A percentile compares a stretch with the other conserved stretches of the same genome.
Conservation (phyloP, 257 asterid species). For the Solanum ahanhuiri region DNA sequence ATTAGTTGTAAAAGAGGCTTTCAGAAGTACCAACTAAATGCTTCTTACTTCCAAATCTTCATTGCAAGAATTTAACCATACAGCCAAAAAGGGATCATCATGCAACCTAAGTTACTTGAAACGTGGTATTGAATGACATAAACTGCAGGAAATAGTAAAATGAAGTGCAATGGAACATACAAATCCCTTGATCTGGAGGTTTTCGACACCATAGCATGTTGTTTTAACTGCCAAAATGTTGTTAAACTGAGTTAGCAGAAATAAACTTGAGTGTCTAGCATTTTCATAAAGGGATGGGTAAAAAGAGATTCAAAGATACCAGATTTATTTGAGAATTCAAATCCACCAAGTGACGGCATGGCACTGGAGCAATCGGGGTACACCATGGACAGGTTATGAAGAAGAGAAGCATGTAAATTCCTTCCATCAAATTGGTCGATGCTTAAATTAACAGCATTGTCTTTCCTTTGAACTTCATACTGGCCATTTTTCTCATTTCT, state of each 20-base stretch:
- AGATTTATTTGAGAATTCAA: constrained; percentile 57
- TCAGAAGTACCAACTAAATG: neutral
- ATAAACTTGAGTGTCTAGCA: neutral
- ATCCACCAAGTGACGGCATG: constrained; percentile 60
- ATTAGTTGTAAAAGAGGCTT: neutral
- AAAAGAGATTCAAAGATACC: constrained; percentile 29
- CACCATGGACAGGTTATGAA: constrained; percentile 48
- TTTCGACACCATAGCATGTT: constrained; percentile 35
- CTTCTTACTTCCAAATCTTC: neutral
- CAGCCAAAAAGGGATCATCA: neutral
- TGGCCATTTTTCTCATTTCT: constrained; percentile 37
- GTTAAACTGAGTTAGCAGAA: constrained; percentile 13
- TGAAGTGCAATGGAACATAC: constrained; percentile 35
- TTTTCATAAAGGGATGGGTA: neutral
- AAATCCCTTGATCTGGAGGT: constrained; percentile 54
- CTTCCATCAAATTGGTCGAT: constrained; percentile 38
- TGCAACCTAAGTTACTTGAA: neutral
- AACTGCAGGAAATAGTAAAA: neutral
- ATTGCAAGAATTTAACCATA: neutral
- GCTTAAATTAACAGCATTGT: constrained; percentile 24
- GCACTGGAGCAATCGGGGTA: constrained; percentile 55
- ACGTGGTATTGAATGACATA: neutral
- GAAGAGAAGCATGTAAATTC: constrained; percentile 51
- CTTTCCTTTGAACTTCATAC: constrained; percentile 57
- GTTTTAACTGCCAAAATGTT: constrained; percentile 58